These are phyloP conservation scores for Heterobasidion irregulare DNA, from an alignment of 1,284 basidiomycete genomes.

Conservation along the genomic window DNA sequence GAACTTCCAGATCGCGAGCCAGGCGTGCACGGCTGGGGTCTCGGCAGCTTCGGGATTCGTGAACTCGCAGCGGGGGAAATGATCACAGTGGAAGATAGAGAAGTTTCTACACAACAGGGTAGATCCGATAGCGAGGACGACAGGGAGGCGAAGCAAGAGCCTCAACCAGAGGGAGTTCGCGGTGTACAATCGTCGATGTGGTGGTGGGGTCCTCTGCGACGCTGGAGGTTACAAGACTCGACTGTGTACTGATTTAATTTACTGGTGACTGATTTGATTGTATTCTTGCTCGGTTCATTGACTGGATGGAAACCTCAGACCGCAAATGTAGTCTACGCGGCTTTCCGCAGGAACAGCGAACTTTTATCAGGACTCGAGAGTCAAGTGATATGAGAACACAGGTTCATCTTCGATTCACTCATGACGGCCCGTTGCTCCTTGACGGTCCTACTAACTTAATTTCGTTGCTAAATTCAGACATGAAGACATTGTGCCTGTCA, in stretches of 20 bases:
- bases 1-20: slow-evolving; percentile 17
- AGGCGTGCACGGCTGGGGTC: slow-evolving; percentile 50
- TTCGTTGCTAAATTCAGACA: too few species aligned
- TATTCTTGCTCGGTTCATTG: background rate
- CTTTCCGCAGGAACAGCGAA: too few species aligned
- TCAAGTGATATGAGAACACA: too few species aligned
- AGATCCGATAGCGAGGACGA: slow-evolving; percentile 3
- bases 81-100: background rate
- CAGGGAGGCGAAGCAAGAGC: slow-evolving; percentile 9
- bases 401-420: too few species aligned
- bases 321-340: too few species aligned
- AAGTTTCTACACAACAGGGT: background rate
- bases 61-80: slow-evolving; percentile 11
- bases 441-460: too few species aligned
- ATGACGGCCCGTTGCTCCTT: too few species aligned
- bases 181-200: slow-evolving; percentile 39
- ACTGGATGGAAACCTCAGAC: too few species aligned
- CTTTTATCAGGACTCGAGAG: too few species aligned
- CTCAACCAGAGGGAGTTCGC: slow-evolving; percentile 9
- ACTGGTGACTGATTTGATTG: background rate
- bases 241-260: slow-evolving; percentile 47
- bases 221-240: slow-evolving; percentile 69
- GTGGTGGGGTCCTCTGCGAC: slow-evolving; percentile 72
- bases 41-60: slow-evolving; percentile 63
- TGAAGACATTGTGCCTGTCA: too few species aligned